phyloP scores from a whole-genome alignment of 2,329 filamentous ascomycete genomes.

The Aplosporella prunicola region DNA sequence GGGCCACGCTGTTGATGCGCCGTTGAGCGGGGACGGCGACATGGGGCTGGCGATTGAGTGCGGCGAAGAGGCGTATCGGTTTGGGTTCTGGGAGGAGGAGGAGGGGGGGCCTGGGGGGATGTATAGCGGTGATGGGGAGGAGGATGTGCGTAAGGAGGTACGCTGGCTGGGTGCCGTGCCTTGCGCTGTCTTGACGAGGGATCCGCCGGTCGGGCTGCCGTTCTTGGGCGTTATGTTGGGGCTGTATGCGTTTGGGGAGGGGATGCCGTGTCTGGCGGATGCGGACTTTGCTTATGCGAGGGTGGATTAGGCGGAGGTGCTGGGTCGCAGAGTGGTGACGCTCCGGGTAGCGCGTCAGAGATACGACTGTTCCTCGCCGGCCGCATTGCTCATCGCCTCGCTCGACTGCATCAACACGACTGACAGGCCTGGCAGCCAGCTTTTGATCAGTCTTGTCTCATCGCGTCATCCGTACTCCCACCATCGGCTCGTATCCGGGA shows the following conservation, averaged over 20 bases:
- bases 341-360: too few species aligned
- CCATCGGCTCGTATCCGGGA: too few species aligned
- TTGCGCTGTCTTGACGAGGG: slow-evolving; percentile 25
- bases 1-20: slow-evolving; percentile 8
- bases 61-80: slow-evolving; percentile 19
- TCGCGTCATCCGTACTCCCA: too few species aligned
- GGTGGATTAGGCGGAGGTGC: slow-evolving; percentile 12
- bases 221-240: slow-evolving; percentile 41
- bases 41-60: slow-evolving; percentile 24
- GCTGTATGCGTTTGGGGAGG: slow-evolving; percentile 36
- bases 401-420: too few species aligned
- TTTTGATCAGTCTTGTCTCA: too few species aligned
- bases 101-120: too few species aligned
- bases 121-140: slow-evolving; percentile 1
- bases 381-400: too few species aligned
- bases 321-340: too few species aligned
- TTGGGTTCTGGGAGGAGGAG: slow-evolving; percentile 18
- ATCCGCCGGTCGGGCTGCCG: slow-evolving; percentile 30
- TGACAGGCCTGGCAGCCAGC: too few species aligned
- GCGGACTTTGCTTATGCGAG: slow-evolving; percentile 35
- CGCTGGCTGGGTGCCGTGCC: slow-evolving; percentile 23
- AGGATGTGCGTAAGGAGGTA: slow-evolving; percentile 10
- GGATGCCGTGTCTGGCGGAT: slow-evolving; percentile 30
- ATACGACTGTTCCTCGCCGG: too few species aligned
- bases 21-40: slow-evolving; percentile 13